Conservation (phyloP, 1,284 basidiomycete species). For the Pseudozyma tsukubaensis region DNA sequence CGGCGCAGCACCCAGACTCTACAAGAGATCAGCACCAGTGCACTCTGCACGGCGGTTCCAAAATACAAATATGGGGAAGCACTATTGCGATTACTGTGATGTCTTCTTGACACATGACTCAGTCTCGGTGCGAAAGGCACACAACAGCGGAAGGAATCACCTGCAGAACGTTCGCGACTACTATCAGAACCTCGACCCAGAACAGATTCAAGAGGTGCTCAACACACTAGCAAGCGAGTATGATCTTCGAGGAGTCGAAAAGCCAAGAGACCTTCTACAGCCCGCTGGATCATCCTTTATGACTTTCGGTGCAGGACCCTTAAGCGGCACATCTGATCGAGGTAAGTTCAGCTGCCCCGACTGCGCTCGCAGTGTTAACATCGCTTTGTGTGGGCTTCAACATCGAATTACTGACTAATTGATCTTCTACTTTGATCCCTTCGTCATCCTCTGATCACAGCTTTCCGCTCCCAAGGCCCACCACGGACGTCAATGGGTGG, state of each 20-base stretch:
- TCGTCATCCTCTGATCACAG: conserved; percentile 7
- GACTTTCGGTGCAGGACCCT: conserved; percentile 51
- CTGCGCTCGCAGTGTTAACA: background rate
- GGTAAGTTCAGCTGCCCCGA: conserved; percentile 13
- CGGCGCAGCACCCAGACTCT: no score
- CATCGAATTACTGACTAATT: background rate
- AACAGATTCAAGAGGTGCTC: conserved; percentile 94
- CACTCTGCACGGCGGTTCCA: no score
- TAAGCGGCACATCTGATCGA: conserved; percentile 45
- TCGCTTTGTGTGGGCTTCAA: background rate
- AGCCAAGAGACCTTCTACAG: conserved; percentile 54
- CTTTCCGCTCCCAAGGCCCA: conserved; percentile 38
- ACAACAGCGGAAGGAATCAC: conserved; percentile 96
- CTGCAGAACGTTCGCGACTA: conserved; percentile 96
- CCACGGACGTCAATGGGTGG: conserved; percentile 28
- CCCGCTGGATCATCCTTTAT: conserved; percentile 47
- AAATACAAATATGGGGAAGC: conserved; percentile 62
- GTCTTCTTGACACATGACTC: conserved; percentile 68
- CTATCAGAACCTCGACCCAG: conserved; percentile 93
- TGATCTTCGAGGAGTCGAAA: conserved; percentile 71
- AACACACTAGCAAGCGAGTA: conserved; percentile 94
- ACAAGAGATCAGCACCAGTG: no score
- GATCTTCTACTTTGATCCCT: no score
- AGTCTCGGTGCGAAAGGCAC: conserved; percentile 85
- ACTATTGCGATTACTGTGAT: conserved; percentile 68